Evolutionary conservation across 768 basidiomycete genomes (phyloP), one percentile per base, ranked within the genome.

Genomic region (Kwoniella botswanensis): DNA sequence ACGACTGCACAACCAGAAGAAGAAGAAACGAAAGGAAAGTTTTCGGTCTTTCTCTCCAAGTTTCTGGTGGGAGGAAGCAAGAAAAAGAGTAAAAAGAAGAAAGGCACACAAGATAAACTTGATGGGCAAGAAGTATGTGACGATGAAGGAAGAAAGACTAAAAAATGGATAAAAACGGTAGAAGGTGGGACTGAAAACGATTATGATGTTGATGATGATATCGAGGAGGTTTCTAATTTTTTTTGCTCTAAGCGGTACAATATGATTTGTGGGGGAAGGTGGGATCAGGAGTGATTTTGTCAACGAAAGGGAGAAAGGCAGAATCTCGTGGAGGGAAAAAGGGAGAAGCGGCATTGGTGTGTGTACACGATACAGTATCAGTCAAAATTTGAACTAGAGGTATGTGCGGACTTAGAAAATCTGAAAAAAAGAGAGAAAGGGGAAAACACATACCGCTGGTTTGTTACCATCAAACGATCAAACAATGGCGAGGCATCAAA

Each of bases 131-230:
- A 65, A 57, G 35, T 55, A 42, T 26, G 29, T 21, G 56, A 65
- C 9, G 21, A 24, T 59, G 43, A 44, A 58, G 22, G 22, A n/a
- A 13, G 29, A 62, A 59, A 54, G 66, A 53, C 44, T 17, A 44
- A 58, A 41, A 41, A 29, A 24, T 12, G 17, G 46, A 65, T 3
- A 21, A 42, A 64, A 53, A 53, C 0, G 21, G 22, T 46, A 72
- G 55, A 54, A 70, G 73, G 22, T 68, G 67, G 55, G 63, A 71
- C 53, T 59, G 42, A 1, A 67, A 64, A n/a, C 70, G 65, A 50
- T 18, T 15, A 50, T 18, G 6, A 53, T 58, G n/a, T 50, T 50
- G 46, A 50, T 50, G 12, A 50, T 35, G 35, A 35, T 35, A 9
- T 6, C 35, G 35, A 35, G 35, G 12, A 50, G 12, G 18, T 50